Conservation (phyloP, 1,284 basidiomycete species). For the Cystobasidium pallidum region DNA sequence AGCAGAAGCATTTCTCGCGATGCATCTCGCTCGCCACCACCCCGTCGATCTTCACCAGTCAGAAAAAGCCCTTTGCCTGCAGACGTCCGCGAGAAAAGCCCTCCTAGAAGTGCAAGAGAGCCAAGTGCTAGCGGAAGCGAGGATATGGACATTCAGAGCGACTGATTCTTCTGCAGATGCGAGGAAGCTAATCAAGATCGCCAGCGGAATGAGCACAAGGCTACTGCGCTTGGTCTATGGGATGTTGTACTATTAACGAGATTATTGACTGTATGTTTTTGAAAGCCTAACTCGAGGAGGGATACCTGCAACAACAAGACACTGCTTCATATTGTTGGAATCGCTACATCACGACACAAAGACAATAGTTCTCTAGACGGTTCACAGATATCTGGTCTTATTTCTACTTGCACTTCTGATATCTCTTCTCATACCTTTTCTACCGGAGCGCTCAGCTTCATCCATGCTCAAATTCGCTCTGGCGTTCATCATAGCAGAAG, state of each 20-base stretch:
- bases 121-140: conserved; percentile 32
- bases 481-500: conserved; percentile 33
- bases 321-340: background rate
- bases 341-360: background rate
- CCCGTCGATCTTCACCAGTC: background rate
- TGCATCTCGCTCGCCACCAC: conserved; percentile 19
- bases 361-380: background rate
- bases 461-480: conserved; percentile 35
- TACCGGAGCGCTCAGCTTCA: conserved; percentile 31
- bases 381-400: conserved; percentile 39
- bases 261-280: too few relatives aligned
- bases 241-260: too few relatives aligned
- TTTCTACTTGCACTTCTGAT: conserved; percentile 43
- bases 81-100: background rate
- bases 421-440: conserved; percentile 29
- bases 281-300: too few relatives aligned
- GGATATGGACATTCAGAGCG: conserved; percentile 43
- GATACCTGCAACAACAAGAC: conserved; percentile 7
- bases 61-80: conserved; percentile 22
- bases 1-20: conserved; percentile 2
- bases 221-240: too few relatives aligned
- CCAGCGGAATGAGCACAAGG: background rate
- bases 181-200: background rate
- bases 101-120: conserved; percentile 5
- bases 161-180: background rate